Evolutionary conservation across 495 filamentous ascomycete species (phyloP), one percentile per base, ranked within the genome.

Genomic region (Evernia prunastri): DNA sequence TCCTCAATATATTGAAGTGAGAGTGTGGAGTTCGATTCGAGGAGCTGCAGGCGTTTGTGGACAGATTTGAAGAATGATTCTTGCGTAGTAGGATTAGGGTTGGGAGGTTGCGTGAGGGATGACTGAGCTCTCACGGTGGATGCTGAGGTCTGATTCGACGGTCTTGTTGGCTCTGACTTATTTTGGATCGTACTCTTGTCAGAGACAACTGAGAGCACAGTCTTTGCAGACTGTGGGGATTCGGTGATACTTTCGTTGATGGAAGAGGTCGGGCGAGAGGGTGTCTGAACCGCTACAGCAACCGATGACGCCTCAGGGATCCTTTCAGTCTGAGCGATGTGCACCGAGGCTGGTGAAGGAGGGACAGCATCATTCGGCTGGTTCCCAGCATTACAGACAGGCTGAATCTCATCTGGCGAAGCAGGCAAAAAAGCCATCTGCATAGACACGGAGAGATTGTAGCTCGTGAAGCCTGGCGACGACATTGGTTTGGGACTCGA

Each of bases 61-160:
- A 98, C 86, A 10, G 90, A 90, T 74, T 97, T 97, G 82, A 96
- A 98, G 77, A 98, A 97, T 11, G 88, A 91, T 73, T 97, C 94
- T 76, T 98, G 94, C 6, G 91, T 93, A 0, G 91, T 92, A 15
- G 93, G 92, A 23, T 83, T 85, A 4, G 90, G 74, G 25, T 82
- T 73, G 17, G 86, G 77, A 0, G 87, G 82, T 53, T 84, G 80
- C 0, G 79, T 80, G 13, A 66, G 56, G 4, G 72, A 69, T 51
- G 77, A 73, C 17, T 84, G 77, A 11, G 79, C 65, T 72, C 83
- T 82, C 67, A 73, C 80, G 62, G 78, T 72, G 60, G 79, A 73
- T 15, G 70, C 64, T 23, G 68, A 54, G 15, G 69, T 54, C 47
- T 40, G 68, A 37, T 70, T 70, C 11, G 70, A 70, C 51, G 43